These are phyloP conservation scores for Flaveria floridana DNA, from an alignment of 140 eudicot species.

Conservation along the genomic window DNA sequence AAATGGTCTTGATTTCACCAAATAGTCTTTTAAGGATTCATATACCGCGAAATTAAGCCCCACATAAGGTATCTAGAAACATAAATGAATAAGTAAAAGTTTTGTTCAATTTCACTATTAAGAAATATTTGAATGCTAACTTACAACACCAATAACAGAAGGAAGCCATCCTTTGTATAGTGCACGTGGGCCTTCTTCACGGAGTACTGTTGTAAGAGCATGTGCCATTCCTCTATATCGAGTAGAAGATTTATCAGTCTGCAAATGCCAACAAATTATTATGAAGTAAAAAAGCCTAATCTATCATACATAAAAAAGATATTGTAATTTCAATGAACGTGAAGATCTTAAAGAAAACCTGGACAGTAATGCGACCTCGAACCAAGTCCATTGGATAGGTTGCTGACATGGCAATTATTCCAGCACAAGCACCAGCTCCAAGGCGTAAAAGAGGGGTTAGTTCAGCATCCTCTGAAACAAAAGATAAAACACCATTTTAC, in stretches of 20 bases:
- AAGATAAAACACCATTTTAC: background rate
- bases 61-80: conserved; percentile 88
- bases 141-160: conserved; percentile 95
- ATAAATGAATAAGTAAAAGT: background rate
- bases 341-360: conserved; percentile 44
- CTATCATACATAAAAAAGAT: background rate
- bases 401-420: conserved; percentile 98
- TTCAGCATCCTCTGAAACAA: conserved; percentile 78
- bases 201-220: conserved; percentile 79
- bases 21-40: conserved; percentile 86
- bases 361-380: conserved; percentile 92
- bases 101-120: conserved; percentile 5
- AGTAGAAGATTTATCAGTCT: conserved; percentile 86
- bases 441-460: conserved; percentile 90
- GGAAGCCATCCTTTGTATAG: conserved; percentile 99
- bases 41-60: conserved; percentile 97
- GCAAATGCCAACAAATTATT: conserved; percentile 25
- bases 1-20: conserved; percentile 68
- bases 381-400: conserved; percentile 98
- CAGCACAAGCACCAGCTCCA: conserved; percentile 99
- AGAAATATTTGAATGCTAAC: conserved; percentile 24
- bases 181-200: conserved; percentile 95
- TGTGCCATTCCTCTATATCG: conserved; percentile 93
- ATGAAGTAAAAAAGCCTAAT: background rate
- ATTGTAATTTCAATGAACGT: background rate